Evolutionary conservation across 2,329 filamentous ascomycete genomes (phyloP), one percentile per base, ranked within the genome.

Genomic region (Aspergillus ustus): DNA sequence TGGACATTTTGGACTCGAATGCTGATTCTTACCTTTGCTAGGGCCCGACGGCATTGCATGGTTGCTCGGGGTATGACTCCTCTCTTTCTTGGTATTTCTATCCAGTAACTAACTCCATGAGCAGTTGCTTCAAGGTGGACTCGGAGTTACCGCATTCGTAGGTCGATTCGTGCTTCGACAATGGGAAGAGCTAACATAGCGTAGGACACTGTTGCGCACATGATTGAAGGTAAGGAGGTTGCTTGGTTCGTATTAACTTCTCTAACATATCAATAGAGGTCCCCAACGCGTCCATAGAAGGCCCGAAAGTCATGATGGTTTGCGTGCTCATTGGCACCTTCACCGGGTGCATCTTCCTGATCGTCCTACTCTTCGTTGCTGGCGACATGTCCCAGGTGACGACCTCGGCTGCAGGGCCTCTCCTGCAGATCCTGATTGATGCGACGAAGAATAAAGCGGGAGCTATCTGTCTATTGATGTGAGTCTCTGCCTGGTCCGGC

Each of bases 281-380:
- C 37, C 77, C 77, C 2, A 76, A 80, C 52, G 72, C 76, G 20
- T 72, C 84, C 1, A 76, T 83, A 1, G 81, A 88, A 62, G 88
- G 87, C 0, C 88, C 88, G 6, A 84, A 83, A 64, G 88, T 90
- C 60, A 89, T 90, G 87, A 81, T 90, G 11, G 83, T 82, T 59
- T 89, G 86, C 63, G 86, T 89, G 31, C 77, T 76, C 7, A 90
- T 90, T 52, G 87, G 87, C 11, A 85, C 85, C 25, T 76, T 83
- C 3, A 89, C 87, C 0, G 88, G 88, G 1, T 85, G 85, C 57
- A 75, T 89, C 54, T 90, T 89, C 71, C 76, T 90, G 22, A 80
- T 84, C 49, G 83, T 87, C 37, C 77, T 91, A 1, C 82, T 91
- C 0, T 90, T 91, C 56, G 87, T 89, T 52, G 80, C 87, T 31